Base-by-base conservation (phyloP, 257 asterid genomes). In the Fraxinus cuspidata region DNA sequence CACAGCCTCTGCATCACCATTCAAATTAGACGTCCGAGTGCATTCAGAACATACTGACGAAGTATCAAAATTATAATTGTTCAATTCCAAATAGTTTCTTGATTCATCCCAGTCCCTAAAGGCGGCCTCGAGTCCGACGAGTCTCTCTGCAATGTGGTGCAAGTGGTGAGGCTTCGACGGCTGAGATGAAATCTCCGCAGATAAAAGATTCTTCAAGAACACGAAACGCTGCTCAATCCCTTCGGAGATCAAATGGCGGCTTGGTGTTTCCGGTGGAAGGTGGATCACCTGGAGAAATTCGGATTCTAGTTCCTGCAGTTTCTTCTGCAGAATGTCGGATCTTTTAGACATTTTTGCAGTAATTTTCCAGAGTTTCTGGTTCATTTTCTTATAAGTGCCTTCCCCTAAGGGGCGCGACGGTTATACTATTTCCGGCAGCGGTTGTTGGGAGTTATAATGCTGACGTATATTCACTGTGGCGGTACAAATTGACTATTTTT, bases 31-130 rank as follows among this genome's bases (percentile, higher is more conserved):
- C 40, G 83, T 76, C 11, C 73, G 72, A 34, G 75, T 73, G 47
- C 83, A 75, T 27, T 63, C 69, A 6, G 87, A 84, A 76, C 83
- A 78, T 1, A 78, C 42, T 3, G 87, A 81, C 12, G 70, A 34
- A 35, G 37, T 38, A 0, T 84, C 81, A 0, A 38, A 47, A 69
- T 75, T 56, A 5, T n/a, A 15, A 60, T 28, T 42, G 11, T 34
- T 73, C n/a, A 58, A n/a, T 16, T 21, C 72, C 6, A 44, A 29
- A 0, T 65, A 25, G 18, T 21, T 3, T 6, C 32, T 27, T 28
- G 31, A 71, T 2, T 72, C 76, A 7, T 69, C 78, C 77, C 79
- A 58, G 37, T 73, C 71, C 2, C 72, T 67, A 29, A 84, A 78
- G 42, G 34, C 29, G 37, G 64, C 25, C 42, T 81, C 83, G 6